Base-by-base conservation (phyloP, 176 grass and related monocot species). In the Tillandsia fasciculata region DNA sequence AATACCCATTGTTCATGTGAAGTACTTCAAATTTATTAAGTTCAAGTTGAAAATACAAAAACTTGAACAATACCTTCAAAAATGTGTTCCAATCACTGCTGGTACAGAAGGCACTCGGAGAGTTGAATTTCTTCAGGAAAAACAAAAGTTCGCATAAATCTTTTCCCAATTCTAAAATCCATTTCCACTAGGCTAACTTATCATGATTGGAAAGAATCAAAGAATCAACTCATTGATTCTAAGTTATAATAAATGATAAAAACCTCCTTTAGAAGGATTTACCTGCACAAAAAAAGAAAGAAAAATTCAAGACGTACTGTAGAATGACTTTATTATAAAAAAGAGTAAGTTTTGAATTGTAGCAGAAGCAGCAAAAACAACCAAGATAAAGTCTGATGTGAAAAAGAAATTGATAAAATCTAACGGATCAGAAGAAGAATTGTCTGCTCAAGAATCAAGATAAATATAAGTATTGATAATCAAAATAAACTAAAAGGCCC, bases 61-160 rank as follows among this genome's bases (percentile, higher is more conserved):
- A 14, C 15, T 65, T 67, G 0, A 42, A 15, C 48, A 48, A 3
- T 89, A 96, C 92, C 83, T 96, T 91, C 61, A 96, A 78, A 76
- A 96, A 89, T 52, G 79, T 68, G 70, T 89, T 72, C 92, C 92
- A 96, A 57, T 96, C 92, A 23, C 65, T 84, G 81, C 83, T 89
- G 78, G 88, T 87, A 82, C 83, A 85, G 59, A 81, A 83, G 53
- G 86, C 86, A 66, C 88, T 92, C 74, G 92, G 92, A 51, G 86
- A 96, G 64, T 96, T 96, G 70, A 96, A 91, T 84, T 96, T 96
- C 92, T 96, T 81, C 66, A 78, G 58, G 54, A 72, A 87, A 82
- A 86, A 77, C 54, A 59, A 18, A 64, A 18, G 2, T 0, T 75
- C 84, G 67, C 52, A 50, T 84, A 48, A 87, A 71, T 49, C 81